A percentile compares a stretch with the other conserved stretches of the same genome.
phyloP scores from a whole-genome alignment of 2,329 filamentous ascomycete species.

The Stagonosporopsis rhizophila region DNA sequence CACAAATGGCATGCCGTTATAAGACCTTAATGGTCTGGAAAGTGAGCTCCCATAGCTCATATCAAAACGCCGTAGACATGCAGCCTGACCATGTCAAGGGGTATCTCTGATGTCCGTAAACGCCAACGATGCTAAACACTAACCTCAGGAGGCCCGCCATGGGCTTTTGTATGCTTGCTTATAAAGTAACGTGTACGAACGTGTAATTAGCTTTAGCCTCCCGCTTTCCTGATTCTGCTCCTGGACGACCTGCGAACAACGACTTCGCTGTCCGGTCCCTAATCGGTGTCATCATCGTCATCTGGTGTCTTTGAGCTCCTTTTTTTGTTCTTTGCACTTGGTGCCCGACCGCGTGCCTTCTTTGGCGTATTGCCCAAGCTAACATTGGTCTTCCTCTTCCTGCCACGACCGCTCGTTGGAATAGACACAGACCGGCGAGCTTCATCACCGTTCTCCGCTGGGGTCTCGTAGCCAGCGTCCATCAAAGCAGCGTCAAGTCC shows the following conservation, averaged over 20 bases:
- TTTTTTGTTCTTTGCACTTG: slow-evolving; percentile 35
- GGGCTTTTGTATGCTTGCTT: not conserved
- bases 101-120: slow-evolving; percentile 17
- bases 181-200: not conserved
- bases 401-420: slow-evolving; percentile 49
- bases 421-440: slow-evolving; percentile 30
- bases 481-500: slow-evolving; percentile 30
- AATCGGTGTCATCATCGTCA: slow-evolving; percentile 37
- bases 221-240: not conserved
- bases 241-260: not conserved
- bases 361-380: slow-evolving; percentile 44
- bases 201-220: not conserved
- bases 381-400: slow-evolving; percentile 54
- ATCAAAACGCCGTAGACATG: slow-evolving; percentile 16
- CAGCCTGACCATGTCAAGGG: slow-evolving; percentile 15
- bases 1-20: not conserved
- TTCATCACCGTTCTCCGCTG: slow-evolving; percentile 43
- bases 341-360: slow-evolving; percentile 35
- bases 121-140: slow-evolving; percentile 11
- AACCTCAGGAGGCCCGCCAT: too few relatives aligned
- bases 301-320: slow-evolving; percentile 43
- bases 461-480: slow-evolving; percentile 53
- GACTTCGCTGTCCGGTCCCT: slow-evolving; percentile 18
- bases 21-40: not conserved
- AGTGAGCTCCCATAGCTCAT: not conserved